Evolutionary conservation across 2,329 filamentous ascomycete species (phyloP), one percentile per base, ranked within the genome.

Genomic region (Diaporthe citri): DNA sequence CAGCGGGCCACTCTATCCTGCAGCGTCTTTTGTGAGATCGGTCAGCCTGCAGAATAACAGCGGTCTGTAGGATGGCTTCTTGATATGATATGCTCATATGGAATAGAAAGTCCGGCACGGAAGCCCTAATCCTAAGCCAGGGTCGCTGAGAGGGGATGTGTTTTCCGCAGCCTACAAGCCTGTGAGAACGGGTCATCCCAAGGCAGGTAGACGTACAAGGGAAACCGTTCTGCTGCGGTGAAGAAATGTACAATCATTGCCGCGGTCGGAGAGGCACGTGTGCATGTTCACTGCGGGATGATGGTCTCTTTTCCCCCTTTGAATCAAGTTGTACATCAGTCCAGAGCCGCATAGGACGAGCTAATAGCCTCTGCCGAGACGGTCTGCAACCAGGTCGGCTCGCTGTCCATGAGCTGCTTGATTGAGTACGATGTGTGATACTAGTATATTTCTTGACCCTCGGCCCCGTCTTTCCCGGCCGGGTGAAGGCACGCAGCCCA

Each of bases 1-100:
- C 75, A 82, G 83, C 17, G 89, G 90, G 0, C 83, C 84, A 1
- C 90, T 91, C 72, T 91, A 87, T 83, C 84, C 88, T 9, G 81
- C 82, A 66, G 82, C 84, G 25, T 81, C 79, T n/a, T 89, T 89
- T 77, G 82, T 80, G 25, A 64, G 76, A 67, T 77, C 76, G 9
- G 43, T 70, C 22, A 72, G 55, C 41, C 66, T 74, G 36, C 60
- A 71, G 73, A 74, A 71, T 51, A 28, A 48, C 13, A 66, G 36
- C 15, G 34, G n/a, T 13, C 15, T 28, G 2, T 55, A 69, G 34
- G 22, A 25, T 25, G 31, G 28, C 41, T 17, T 25, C 12, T 25
- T 25, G 22, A 31, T 67, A n/a, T n/a, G 28, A 64, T 9, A n/a
- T 59, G 17, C 17, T 12, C 39, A 22, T n/a, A 3, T 31, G 41